phyloP scores from a whole-genome alignment of 139 green algal species.

The Chlamydomonas incerta region DNA sequence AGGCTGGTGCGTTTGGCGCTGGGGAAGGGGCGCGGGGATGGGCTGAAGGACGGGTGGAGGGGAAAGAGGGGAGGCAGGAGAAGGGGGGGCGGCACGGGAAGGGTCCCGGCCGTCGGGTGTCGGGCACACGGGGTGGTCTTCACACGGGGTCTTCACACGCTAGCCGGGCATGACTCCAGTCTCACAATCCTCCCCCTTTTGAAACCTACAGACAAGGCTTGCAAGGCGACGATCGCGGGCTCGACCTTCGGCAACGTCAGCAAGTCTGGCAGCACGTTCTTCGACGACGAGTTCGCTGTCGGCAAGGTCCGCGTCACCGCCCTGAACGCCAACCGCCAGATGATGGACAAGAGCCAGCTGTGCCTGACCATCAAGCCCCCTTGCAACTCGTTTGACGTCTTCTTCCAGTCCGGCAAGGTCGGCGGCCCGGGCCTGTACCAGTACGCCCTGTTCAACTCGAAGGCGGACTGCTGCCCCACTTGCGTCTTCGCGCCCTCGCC shows the following conservation, averaged over 20 bases:
- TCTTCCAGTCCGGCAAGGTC: conserved; percentile 18
- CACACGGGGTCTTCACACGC: too few relatives aligned
- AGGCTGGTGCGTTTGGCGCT: conserved; percentile 6
- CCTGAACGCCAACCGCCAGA: background rate
- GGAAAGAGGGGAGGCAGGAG: too few relatives aligned
- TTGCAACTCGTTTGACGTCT: conserved; percentile 12
- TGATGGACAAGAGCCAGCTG: background rate
- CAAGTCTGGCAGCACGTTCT: background rate
- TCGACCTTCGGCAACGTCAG: background rate
- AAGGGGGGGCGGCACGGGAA: too few relatives aligned
- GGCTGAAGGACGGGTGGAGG: too few relatives aligned
- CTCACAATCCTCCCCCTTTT: background rate
- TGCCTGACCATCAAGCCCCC: conserved; percentile 22
- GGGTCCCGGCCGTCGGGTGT: too few relatives aligned
- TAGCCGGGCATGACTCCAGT: too few relatives aligned
- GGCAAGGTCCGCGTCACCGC: conserved; percentile 31
- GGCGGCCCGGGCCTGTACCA: conserved; percentile 20
- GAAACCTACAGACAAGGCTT: conserved; percentile 4
- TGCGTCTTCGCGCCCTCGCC: conserved; percentile 12
- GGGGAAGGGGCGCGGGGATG: too few relatives aligned
- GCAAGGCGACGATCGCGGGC: background rate
- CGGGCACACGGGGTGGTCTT: too few relatives aligned
- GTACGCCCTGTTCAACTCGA: conserved; percentile 5
- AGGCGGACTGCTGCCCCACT: conserved; percentile 37
- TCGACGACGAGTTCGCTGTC: conserved; percentile 1